Evolutionary conservation across 345 rosid species (phyloP).

Genomic region (Citrus glauca): DNA sequence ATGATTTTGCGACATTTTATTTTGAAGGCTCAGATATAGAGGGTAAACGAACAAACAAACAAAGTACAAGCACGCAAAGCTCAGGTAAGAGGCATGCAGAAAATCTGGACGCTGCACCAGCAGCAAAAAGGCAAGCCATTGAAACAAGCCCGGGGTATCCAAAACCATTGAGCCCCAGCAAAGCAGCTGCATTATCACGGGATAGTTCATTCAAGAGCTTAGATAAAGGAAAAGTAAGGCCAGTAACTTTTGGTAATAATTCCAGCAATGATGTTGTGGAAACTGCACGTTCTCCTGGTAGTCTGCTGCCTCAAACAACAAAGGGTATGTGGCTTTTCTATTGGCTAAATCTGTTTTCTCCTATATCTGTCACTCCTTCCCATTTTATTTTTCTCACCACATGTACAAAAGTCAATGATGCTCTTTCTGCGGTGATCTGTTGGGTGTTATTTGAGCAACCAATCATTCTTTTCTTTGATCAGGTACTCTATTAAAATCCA

Average conservation of each 20-base stretch:
- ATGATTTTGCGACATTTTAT: slow-evolving; percentile 21
- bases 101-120: slow-evolving; percentile 41
- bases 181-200: slow-evolving; percentile 44
- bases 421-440: background rate
- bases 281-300: slow-evolving; percentile 36
- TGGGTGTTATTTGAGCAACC: slow-evolving; percentile 3
- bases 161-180: slow-evolving; percentile 49
- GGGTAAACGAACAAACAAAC: slow-evolving; percentile 40
- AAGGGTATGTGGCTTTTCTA: slow-evolving; percentile 41
- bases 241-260: slow-evolving; percentile 37
- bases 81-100: slow-evolving; percentile 60
- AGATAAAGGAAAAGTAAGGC: slow-evolving; percentile 59
- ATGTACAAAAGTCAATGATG: background rate
- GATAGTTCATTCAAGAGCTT: slow-evolving; percentile 53
- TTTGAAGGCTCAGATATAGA: slow-evolving; percentile 50
- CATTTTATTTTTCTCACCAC: background rate
- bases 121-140: slow-evolving; percentile 55
- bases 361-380: background rate
- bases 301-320: slow-evolving; percentile 43
- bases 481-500: slow-evolving; percentile 76
- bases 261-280: slow-evolving; percentile 40
- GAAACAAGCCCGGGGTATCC: slow-evolving; percentile 61
- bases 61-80: slow-evolving; percentile 24
- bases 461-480: slow-evolving; percentile 17
- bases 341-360: background rate